Percentiles rank a stretch among this genome's conserved stretches.
These are phyloP conservation scores for Metschnikowia gelsemii DNA, from an alignment of 805 yeast genomes.

Conservation along the genomic window DNA sequence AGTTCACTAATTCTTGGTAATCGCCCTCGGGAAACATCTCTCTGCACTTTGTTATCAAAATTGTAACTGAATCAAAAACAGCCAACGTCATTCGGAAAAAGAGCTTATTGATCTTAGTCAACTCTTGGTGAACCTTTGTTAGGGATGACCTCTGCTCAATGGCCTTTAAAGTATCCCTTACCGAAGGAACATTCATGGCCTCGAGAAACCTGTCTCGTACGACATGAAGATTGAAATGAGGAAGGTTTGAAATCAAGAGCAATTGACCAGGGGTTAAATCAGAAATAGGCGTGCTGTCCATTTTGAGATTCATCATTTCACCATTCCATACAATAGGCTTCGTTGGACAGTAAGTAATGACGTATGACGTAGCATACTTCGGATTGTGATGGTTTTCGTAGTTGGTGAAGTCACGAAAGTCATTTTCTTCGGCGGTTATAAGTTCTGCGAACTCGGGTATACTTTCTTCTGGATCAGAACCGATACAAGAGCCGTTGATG, in stretches of 20 bases:
- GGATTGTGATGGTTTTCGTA: slow-evolving; percentile 20
- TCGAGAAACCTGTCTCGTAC: slow-evolving; percentile 58
- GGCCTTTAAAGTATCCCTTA: slow-evolving; percentile 35
- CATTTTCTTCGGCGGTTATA: slow-evolving; percentile 10
- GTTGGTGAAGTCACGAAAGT: slow-evolving; percentile 8
- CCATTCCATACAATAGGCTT: slow-evolving; percentile 94
- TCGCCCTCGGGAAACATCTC: slow-evolving; percentile 50
- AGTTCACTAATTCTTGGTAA: slow-evolving; percentile 75
- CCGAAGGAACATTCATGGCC: slow-evolving; percentile 49
- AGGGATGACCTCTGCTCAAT: slow-evolving; percentile 70
- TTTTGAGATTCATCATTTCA: slow-evolving; percentile 54
- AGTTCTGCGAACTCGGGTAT: slow-evolving; percentile 30
- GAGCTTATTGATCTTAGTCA: slow-evolving; percentile 61
- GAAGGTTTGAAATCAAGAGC: slow-evolving; percentile 68
- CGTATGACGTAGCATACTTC: slow-evolving; percentile 52
- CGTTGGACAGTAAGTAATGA: slow-evolving; percentile 71
- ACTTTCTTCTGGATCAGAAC: slow-evolving; percentile 32
- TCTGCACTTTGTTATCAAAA: slow-evolving; percentile 52
- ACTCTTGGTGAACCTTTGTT: slow-evolving; percentile 68
- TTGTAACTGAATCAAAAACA: slow-evolving; percentile 59
- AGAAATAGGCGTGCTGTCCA: slow-evolving; percentile 47
- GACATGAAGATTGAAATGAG: slow-evolving; percentile 49
- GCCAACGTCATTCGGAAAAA: slow-evolving; percentile 67
- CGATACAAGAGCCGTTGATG: slow-evolving; percentile 41
- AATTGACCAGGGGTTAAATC: slow-evolving; percentile 69